Evolutionary conservation across 202 grass and related monocot species (phyloP).

Genomic region (Musa balbisiana): DNA sequence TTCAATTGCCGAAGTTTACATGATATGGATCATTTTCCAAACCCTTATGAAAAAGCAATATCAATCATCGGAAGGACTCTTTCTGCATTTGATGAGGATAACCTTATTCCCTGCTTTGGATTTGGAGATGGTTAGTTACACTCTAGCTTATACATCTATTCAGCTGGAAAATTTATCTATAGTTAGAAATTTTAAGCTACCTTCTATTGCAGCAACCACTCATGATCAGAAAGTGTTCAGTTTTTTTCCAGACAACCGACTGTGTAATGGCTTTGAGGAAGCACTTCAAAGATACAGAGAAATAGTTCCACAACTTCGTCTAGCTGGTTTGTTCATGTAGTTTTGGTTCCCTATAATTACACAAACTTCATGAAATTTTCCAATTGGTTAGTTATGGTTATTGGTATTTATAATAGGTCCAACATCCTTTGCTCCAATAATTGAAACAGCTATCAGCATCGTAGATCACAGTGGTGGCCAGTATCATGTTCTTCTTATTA

Average conservation of each 20-base stretch:
- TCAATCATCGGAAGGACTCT: constrained; percentile 93
- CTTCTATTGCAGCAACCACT: constrained; percentile 56
- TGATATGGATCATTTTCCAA: constrained; percentile 56
- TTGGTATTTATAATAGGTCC: constrained; percentile 61
- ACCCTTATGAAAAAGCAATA: constrained; percentile 93
- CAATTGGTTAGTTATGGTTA: background rate
- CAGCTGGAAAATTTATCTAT: background rate
- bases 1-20: constrained; percentile 65
- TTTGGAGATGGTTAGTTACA: constrained; percentile 72
- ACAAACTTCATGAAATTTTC: constrained; percentile 16
- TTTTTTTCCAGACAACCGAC: constrained; percentile 77
- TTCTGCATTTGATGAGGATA: constrained; percentile 89
- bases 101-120: constrained; percentile 91
- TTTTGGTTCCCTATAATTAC: background rate
- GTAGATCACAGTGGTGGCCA: constrained; percentile 84
- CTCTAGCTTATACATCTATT: background rate
- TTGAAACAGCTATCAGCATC: constrained; percentile 87
- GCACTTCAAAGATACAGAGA: constrained; percentile 83
- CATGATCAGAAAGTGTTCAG: constrained; percentile 98
- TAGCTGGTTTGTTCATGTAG: constrained; percentile 53
- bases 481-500: constrained; percentile 99
- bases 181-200: background rate
- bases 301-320: constrained; percentile 83
- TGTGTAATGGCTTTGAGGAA: constrained; percentile 93
- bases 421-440: constrained; percentile 93